Evolutionary conservation across 2,329 filamentous ascomycete genomes (phyloP), one percentile per base, ranked within the genome.

Genomic region (Apiospora marii): DNA sequence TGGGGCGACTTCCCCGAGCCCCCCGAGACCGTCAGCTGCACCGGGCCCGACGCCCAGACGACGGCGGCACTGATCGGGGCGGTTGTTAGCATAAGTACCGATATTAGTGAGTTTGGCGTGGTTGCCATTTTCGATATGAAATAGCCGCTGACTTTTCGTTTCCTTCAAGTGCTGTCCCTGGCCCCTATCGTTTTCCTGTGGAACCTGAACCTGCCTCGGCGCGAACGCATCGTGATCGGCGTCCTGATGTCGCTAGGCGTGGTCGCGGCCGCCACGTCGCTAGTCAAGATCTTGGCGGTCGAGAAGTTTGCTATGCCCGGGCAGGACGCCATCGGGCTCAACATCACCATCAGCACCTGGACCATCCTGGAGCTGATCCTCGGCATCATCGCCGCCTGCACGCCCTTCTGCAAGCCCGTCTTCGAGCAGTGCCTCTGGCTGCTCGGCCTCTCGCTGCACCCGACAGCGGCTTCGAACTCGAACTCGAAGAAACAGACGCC

Each of bases 391-490:
- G 64, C 64, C 19, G 37, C 64, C 1, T 67, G 64, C 64, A 43
- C 64, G 10, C 64, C 64, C 64, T 67, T 67, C 64, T 67, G 64
- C 64, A 67, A 67, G 64, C 64, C 64, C 34, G 8, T 67, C 19
- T 67, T 67, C 41, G 64, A 67, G 64, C 19, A 19, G 37, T 67
- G 34, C 64, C 64, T 67, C 22, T 22, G 64, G 6, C 7, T 22
- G 8, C 8, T 67, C 12, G 64, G 64, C 16, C 27, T 58, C 10
- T 27, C 51, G 14, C 51, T 58, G 22, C 27, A 67, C 64, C 24
- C 51, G 51, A 27, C n/a, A n/a, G 7, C 27, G 1, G 49, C 41
- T 3, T 27, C 4, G 51, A n/a, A 22, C 7, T 27, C 8, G 13
- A 13, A 30, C 27, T 30, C 14, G 27, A 16, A 30, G 27, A 30